Conservation (phyloP, 148 eudicot species). For the Vaccinium corymbosum region DNA sequence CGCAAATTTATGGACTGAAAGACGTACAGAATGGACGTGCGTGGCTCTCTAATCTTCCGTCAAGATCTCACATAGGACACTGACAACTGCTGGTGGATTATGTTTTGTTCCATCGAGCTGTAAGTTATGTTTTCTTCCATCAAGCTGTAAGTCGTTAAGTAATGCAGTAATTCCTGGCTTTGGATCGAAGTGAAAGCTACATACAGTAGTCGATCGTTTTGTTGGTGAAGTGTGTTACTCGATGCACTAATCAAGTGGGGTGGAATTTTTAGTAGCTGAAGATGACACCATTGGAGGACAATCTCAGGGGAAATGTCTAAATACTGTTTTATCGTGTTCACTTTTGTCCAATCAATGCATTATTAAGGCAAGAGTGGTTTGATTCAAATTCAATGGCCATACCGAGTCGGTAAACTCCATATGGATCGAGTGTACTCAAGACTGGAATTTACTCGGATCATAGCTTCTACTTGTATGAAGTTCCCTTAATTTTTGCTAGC, state of each 20-base stretch:
- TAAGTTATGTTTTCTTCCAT: neutral
- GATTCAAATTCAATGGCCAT: too few species aligned
- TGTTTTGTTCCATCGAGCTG: neutral
- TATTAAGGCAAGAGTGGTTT: neutral
- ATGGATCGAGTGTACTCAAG: too few species aligned
- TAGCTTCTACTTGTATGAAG: too few species aligned
- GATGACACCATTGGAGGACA: neutral
- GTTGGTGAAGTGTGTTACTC: neutral
- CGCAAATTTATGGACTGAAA: neutral
- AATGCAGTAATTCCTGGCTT: neutral
- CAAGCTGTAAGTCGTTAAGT: neutral
- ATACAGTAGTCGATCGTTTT: too few species aligned
- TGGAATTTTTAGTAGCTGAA: neutral
- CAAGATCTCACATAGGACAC: neutral
- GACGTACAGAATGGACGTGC: neutral
- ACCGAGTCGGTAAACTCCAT: too few species aligned
- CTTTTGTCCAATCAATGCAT: neutral
- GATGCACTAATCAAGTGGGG: neutral
- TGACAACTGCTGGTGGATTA: neutral
- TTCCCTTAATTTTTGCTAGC: too few species aligned
- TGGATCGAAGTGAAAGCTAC: too few species aligned
- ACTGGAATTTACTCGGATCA: too few species aligned
- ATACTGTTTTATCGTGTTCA: too few species aligned
- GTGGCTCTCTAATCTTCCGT: neutral
- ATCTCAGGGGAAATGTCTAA: neutral